Evolutionary conservation across 2,329 filamentous ascomycete species (phyloP).

Genomic region (Cephalotrichum gorgonifer): DNA sequence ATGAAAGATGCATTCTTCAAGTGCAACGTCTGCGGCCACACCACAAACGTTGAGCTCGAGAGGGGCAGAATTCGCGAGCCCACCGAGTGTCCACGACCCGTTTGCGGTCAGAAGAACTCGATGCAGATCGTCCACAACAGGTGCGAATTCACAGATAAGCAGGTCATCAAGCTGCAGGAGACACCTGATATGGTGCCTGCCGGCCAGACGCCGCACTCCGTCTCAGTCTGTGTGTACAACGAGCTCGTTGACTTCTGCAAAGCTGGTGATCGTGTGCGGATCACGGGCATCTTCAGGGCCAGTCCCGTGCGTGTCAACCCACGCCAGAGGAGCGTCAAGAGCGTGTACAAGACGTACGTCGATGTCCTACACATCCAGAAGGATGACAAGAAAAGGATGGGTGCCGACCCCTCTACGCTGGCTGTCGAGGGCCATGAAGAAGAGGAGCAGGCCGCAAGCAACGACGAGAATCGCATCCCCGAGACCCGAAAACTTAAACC

Average conservation of each 20-base stretch:
- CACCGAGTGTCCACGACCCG: constrained; percentile 72
- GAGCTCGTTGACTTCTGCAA: constrained; percentile 97
- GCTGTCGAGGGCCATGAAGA: constrained; percentile 63
- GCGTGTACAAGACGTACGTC: constrained; percentile 95
- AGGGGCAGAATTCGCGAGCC: constrained; percentile 94
- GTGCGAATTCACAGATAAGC: constrained; percentile 90
- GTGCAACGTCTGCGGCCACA: constrained; percentile 87
- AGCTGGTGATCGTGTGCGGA: constrained; percentile 88
- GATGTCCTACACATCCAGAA: constrained; percentile 95
- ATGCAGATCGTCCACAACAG: constrained; percentile 99
- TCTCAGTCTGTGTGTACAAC: constrained; percentile 92
- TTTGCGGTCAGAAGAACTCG: constrained; percentile 79
- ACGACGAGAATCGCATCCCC: constrained; percentile 59
- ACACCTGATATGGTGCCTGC: constrained; percentile 91
- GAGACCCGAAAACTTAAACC: constrained; percentile 74
- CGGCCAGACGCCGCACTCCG: constrained; percentile 93
- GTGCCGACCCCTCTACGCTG: constrained; percentile 80
- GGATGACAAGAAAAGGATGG: constrained; percentile 88
- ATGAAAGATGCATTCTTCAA: constrained; percentile 99
- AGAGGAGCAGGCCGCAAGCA: constrained; percentile 37
- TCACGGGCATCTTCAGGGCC: constrained; percentile 94
- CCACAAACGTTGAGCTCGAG: constrained; percentile 82
- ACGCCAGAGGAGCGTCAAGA: constrained; percentile 83
- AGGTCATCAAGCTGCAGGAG: constrained; percentile 97
- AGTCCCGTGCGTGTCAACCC: constrained; percentile 92